Percentiles rank a stretch among this genome's conserved stretches.
Evolutionary conservation across 2,329 filamentous ascomycete species (phyloP).

Genomic region (Aspergillus floridensis): DNA sequence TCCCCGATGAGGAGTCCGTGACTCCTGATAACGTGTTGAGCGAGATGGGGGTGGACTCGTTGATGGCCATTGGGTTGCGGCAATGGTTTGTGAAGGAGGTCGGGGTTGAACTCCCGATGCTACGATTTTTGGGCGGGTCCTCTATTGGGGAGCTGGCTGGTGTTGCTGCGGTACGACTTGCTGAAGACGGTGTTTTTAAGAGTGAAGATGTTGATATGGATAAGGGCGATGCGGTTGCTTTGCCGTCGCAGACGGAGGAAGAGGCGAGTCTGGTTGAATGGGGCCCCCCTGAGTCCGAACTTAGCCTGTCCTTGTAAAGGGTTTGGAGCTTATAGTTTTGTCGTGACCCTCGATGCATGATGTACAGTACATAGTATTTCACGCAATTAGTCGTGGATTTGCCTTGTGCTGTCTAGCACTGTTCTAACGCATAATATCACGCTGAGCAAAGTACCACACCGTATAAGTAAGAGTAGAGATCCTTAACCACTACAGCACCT

Average conservation of each 20-base stretch:
- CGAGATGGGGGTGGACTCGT: slow-evolving; percentile 4
- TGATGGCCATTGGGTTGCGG: slow-evolving; percentile 2
- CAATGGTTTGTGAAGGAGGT: slow-evolving; percentile 4
- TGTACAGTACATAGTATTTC: too few species aligned
- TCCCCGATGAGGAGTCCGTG: neutral
- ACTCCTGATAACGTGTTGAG: neutral
- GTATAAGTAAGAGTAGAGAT: too few species aligned
- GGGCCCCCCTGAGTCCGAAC: neutral
- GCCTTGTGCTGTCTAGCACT: too few species aligned
- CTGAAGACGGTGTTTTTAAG: neutral
- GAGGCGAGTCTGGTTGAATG: neutral
- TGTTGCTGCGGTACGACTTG: neutral
- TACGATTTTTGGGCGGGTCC: neutral
- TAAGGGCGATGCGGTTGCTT: neutral
- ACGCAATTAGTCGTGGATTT: too few species aligned
- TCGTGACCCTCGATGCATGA: too few species aligned
- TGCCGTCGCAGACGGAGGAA: neutral
- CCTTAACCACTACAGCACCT: too few species aligned
- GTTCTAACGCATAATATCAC: too few species aligned
- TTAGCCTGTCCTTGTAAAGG: neutral
- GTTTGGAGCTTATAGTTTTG: too few species aligned
- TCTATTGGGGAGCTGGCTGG: neutral
- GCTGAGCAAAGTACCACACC: too few species aligned
- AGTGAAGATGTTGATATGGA: neutral
- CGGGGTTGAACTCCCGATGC: neutral